These are phyloP conservation scores for Rhizophagus prolifer DNA, from an alignment of 192 early-diverging fungal genomes.

Conservation along the genomic window DNA sequence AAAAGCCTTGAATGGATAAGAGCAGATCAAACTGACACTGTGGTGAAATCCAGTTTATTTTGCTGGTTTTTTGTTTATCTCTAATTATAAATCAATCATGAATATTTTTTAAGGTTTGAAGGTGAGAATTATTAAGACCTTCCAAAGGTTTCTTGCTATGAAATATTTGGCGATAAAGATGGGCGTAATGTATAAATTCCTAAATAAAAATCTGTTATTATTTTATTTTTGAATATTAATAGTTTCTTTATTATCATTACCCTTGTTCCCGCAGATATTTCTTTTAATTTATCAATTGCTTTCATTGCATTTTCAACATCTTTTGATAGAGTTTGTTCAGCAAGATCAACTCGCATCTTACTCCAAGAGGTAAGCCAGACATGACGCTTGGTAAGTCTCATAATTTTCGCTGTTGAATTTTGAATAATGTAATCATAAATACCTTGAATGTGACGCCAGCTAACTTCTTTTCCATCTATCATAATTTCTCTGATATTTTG, in stretches of 20 bases:
- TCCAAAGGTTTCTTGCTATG: too few species aligned
- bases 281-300: not conserved
- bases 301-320: not conserved
- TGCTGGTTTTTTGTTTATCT: not conserved
- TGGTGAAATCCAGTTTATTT: not conserved
- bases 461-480: not conserved
- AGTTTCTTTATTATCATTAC: too few species aligned
- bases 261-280: not conserved
- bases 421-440: not conserved
- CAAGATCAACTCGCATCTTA: not conserved
- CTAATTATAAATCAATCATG: too few species aligned
- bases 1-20: not conserved
- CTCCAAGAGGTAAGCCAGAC: conserved; percentile 1
- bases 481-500: not conserved
- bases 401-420: not conserved
- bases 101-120: too few species aligned
- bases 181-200: too few species aligned
- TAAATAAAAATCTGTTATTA: too few species aligned
- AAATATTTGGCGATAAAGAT: too few species aligned
- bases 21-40: conserved; percentile 7
- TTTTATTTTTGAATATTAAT: too few species aligned
- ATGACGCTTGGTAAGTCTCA: not conserved
- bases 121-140: too few species aligned
- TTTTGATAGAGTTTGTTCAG: not conserved
- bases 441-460: not conserved